A percentile compares a stretch with the other conserved stretches of the same genome.
Evolutionary conservation across 1,139 yeast genomes (phyloP).

Genomic region (Saccharomyces hybrid): DNA sequence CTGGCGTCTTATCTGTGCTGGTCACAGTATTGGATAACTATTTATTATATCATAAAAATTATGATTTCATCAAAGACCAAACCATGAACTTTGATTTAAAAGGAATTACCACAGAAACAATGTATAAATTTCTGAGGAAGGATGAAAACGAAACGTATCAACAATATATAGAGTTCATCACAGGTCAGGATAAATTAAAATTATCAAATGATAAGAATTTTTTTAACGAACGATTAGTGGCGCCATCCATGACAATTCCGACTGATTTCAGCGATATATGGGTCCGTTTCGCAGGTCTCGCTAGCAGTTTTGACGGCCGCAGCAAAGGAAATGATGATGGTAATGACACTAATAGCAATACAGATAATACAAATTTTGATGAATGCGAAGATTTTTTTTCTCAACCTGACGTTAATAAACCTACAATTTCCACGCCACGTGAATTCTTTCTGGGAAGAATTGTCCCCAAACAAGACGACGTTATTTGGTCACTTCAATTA

Average conservation of each 20-base stretch:
- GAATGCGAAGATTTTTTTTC: slow-evolving; percentile 13
- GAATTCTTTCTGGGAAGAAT: slow-evolving; percentile 67
- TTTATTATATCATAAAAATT: slow-evolving; percentile 35
- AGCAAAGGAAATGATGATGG: neutral
- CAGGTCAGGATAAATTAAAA: slow-evolving; percentile 15
- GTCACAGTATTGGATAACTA: slow-evolving; percentile 90
- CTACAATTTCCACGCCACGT: slow-evolving; percentile 43
- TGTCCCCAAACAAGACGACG: slow-evolving; percentile 86
- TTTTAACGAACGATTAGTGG: slow-evolving; percentile 11
- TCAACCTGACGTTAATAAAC: slow-evolving; percentile 12
- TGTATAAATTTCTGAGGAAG: slow-evolving; percentile 15
- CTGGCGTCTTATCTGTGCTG: slow-evolving; percentile 84
- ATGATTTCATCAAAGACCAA: slow-evolving; percentile 30
- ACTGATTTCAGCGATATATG: slow-evolving; percentile 23
- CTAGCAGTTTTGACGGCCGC: neutral
- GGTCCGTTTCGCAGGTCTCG: slow-evolving; percentile 4
- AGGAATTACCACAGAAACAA: slow-evolving; percentile 13
- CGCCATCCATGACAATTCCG: slow-evolving; percentile 13
- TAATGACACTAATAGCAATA: slow-evolving; percentile 2
- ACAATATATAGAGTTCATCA: slow-evolving; percentile 13
- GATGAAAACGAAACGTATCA: slow-evolving; percentile 17
- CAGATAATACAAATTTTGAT: slow-evolving; percentile 2
- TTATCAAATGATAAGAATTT: slow-evolving; percentile 12
- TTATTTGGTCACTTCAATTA: slow-evolving; percentile 86
- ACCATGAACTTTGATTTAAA: slow-evolving; percentile 20